Evolutionary conservation across 2,329 filamentous ascomycete species (phyloP).

Genomic region (Fusarium sacchari): DNA sequence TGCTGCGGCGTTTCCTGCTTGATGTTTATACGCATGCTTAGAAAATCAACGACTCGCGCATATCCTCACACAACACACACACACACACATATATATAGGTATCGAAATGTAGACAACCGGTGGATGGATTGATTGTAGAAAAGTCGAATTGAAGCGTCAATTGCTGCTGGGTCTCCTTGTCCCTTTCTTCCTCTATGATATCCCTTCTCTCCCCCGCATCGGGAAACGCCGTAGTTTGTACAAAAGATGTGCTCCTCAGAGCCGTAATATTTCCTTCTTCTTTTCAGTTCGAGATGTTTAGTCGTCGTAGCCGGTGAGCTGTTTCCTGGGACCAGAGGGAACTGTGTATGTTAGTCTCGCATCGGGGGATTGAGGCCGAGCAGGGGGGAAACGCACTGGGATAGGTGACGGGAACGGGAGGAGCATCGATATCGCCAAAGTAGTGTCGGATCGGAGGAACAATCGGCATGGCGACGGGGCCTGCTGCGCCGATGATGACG

Average conservation of each 20-base stretch:
- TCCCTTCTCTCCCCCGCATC: conserved; percentile 26
- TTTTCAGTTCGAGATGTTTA: conserved; percentile 42
- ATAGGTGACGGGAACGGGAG: conserved; percentile 87
- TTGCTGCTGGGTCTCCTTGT: conserved; percentile 36
- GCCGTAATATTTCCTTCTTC: conserved; percentile 19
- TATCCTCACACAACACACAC: conserved; percentile 18
- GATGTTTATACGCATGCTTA: conserved; percentile 24
- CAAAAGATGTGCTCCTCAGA: conserved; percentile 29
- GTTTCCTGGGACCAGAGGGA: conserved; percentile 67
- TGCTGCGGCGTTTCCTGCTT: conserved; percentile 24
- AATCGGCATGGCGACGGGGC: conserved; percentile 75
- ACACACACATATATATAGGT: conserved; percentile 22
- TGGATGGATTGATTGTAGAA: conserved; percentile 22
- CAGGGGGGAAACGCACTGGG: conserved; percentile 74
- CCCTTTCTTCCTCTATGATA: conserved; percentile 34
- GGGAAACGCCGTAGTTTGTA: conserved; percentile 43
- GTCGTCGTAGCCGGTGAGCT: conserved; percentile 70
- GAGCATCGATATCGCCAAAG: conserved; percentile 78
- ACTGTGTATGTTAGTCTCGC: conserved; percentile 53
- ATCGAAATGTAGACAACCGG: conserved; percentile 18
- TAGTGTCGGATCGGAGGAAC: conserved; percentile 78
- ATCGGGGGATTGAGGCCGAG: fast-evolving
- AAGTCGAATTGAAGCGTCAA: conserved; percentile 45
- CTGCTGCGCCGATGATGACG: conserved; percentile 75
- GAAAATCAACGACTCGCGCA: conserved; percentile 26